Evolutionary conservation across 129 eudicot genomes (phyloP), one percentile per base, ranked within the genome.

Genomic region (Tagetes erecta): DNA sequence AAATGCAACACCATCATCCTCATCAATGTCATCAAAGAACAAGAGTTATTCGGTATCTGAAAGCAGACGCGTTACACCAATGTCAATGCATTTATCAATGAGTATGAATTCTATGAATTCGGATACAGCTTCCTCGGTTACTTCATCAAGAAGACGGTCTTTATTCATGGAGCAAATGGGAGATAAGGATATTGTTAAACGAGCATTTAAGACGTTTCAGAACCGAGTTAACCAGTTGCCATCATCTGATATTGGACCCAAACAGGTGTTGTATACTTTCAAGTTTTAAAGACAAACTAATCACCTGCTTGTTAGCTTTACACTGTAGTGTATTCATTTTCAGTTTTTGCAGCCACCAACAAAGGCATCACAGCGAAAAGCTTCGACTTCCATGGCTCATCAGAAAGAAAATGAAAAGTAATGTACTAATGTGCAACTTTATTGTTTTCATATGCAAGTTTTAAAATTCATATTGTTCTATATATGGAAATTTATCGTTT

Each of bases 81-180:
- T 86, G 57, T 85, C 94, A 5, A 79, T 87, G 49, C 91, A 91
- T 80, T 84, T 85, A 89, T 94, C 99, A 9, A 83, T 91, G 60
- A 91, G 81, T 81, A 67, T 80, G 77, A 87, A 64, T 60, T 81
- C 96, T 9, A 36, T 89, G 39, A 77, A 77, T 73, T 80, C 87
- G 13, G 82, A 78, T 75, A 74, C 86, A 4, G 78, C 82, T 70
- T 82, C 89, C 57, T 76, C 82, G 71, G 74, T 84, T 27, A 70
- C 83, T 68, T 41, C 83, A 46, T 80, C 80, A 38, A 75, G 81
- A 66, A 88, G 96, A 51, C 79, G 84, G 72, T 91, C 99, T 67
- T 66, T 87, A 69, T 88, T 94, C 69, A 91, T 94, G 99, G 99
- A 94, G 83, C 84, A 77, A 70, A 94, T 94, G 99, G 97, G 96